These are phyloP conservation scores for Mycothermus thermophilus DNA, from an alignment of 495 filamentous ascomycete genomes.

Conservation along the genomic window DNA sequence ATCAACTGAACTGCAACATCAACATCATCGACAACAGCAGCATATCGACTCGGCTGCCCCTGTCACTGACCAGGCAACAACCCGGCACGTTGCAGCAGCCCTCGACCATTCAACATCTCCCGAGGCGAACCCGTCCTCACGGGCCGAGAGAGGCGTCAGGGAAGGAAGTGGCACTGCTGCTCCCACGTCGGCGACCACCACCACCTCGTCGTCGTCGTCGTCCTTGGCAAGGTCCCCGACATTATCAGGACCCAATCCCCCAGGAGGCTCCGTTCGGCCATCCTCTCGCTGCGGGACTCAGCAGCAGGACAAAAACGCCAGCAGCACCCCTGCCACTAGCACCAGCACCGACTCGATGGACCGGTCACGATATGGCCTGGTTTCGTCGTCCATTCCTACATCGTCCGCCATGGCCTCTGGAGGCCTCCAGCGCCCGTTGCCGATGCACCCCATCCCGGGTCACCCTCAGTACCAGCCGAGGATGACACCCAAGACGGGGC, in stretches of 20 bases:
- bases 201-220: slow-evolving; percentile 4
- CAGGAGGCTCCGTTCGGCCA: no score
- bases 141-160: not conserved
- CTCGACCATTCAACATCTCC: no score
- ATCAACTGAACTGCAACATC: no score
- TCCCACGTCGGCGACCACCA: no score
- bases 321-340: no score
- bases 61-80: slow-evolving; percentile 13
- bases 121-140: slow-evolving; percentile 5
- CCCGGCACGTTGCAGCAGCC: slow-evolving; percentile 11
- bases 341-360: slow-evolving; percentile 36
- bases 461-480: slow-evolving; percentile 31
- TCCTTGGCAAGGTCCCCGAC: slow-evolving; percentile 7
- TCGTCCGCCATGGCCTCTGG: no score
- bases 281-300: no score
- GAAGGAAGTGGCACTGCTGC: not conserved
- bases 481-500: slow-evolving; percentile 57
- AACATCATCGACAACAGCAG: no score
- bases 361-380: slow-evolving; percentile 23
- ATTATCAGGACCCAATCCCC: slow-evolving; percentile 6
- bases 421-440: slow-evolving; percentile 31
- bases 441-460: slow-evolving; percentile 11
- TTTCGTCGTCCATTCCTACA: slow-evolving; percentile 19
- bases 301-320: no score
- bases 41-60: slow-evolving; percentile 20